Evolutionary conservation across 2,329 filamentous ascomycete species (phyloP).

Genomic region (Plectosphaerella plurivora): DNA sequence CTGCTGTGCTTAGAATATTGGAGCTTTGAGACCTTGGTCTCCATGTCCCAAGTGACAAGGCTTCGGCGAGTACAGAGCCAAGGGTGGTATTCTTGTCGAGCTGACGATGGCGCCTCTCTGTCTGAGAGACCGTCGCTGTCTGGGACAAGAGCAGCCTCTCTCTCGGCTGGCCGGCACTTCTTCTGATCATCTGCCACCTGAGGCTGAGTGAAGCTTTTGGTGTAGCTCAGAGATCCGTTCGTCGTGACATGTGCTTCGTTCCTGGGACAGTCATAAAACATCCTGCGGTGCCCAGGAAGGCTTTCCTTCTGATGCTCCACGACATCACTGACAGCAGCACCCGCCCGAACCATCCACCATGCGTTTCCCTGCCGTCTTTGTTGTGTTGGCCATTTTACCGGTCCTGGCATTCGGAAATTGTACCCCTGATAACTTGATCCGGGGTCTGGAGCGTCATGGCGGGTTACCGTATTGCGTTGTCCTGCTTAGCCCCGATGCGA

Average conservation of each 20-base stretch:
- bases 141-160: too few species aligned
- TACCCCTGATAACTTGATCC: conserved; percentile 9
- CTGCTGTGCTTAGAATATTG: too few species aligned
- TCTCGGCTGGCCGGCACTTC: too few species aligned
- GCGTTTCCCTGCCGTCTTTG: neutral
- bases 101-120: neutral
- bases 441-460: conserved; percentile 7
- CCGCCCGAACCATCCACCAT: neutral
- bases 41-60: too few species aligned
- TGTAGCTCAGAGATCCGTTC: too few species aligned
- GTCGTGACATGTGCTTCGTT: too few species aligned
- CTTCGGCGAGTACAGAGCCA: neutral
- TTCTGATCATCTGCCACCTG: too few species aligned
- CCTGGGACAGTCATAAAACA: too few species aligned
- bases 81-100: neutral
- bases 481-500: neutral
- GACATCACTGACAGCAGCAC: neutral
- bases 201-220: too few species aligned
- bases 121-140: neutral
- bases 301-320: neutral
- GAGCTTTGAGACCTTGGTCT: too few species aligned
- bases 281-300: too few species aligned
- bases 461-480: conserved; percentile 7
- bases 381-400: neutral
- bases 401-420: neutral